These are phyloP conservation scores for Clonostachys sp. DNA, from an alignment of 2,329 filamentous ascomycete species.

Conservation along the genomic window DNA sequence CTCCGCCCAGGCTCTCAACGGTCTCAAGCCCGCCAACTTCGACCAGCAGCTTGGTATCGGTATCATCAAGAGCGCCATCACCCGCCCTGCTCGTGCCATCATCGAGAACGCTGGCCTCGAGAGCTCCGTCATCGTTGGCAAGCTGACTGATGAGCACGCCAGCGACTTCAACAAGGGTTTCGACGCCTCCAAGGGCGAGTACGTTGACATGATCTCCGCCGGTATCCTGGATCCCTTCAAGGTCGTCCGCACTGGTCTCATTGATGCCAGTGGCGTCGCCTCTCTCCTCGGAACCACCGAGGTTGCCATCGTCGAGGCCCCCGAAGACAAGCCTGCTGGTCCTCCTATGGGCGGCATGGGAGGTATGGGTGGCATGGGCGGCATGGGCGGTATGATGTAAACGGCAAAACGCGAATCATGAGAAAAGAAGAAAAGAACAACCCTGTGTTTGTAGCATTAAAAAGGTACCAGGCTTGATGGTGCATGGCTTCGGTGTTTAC, in stretches of 20 bases:
- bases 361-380: conserved; percentile 60
- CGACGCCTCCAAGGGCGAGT: conserved; percentile 94
- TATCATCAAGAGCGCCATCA: conserved; percentile 98
- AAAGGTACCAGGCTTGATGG: conserved; percentile 23
- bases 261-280: conserved; percentile 93
- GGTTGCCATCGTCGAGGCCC: conserved; percentile 93
- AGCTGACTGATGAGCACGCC: conserved; percentile 92
- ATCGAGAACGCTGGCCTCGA: conserved; percentile 97
- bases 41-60: conserved; percentile 98
- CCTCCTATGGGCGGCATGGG: conserved; percentile 61
- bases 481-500: conserved; percentile 46
- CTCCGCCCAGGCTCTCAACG: conserved; percentile 77
- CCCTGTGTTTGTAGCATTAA: too few species aligned
- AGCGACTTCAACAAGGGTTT: conserved; percentile 97
- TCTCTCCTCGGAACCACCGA: conserved; percentile 97
- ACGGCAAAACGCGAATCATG: conserved; percentile 3
- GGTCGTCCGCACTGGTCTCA: conserved; percentile 94
- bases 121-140: conserved; percentile 94
- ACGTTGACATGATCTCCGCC: conserved; percentile 94
- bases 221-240: conserved; percentile 99
- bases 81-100: conserved; percentile 87
- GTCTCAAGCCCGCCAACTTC: conserved; percentile 89
- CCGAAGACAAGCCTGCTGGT: conserved; percentile 81
- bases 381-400: conserved; percentile 62
- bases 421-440: too few species aligned